Percentiles rank a stretch among this genome's conserved stretches.
Evolutionary conservation across 768 basidiomycete species (phyloP).

Genomic region (Psilocybe tampanensis): DNA sequence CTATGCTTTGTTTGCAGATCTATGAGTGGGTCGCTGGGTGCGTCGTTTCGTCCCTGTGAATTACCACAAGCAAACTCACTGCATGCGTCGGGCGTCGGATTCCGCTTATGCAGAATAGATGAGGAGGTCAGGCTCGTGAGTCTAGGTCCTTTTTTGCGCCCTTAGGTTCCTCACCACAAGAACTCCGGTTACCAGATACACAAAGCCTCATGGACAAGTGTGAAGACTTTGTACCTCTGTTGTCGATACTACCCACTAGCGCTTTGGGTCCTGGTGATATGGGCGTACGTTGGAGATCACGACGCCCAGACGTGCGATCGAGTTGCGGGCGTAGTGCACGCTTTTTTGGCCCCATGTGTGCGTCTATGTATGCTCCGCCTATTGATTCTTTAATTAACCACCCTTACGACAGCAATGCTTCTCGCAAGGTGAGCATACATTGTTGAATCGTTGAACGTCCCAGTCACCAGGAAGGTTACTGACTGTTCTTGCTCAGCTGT

Average conservation of each 20-base stretch:
- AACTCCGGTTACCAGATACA: slow-evolving; percentile 30
- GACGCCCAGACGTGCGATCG: slow-evolving; percentile 29
- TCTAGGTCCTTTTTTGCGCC: background rate
- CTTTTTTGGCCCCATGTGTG: slow-evolving; percentile 36
- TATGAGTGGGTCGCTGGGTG: slow-evolving; percentile 43
- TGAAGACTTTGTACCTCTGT: slow-evolving; percentile 41
- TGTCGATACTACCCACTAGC: slow-evolving; percentile 44
- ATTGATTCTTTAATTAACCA: background rate
- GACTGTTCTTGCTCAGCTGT: slow-evolving; percentile 29
- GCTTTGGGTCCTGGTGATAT: slow-evolving; percentile 38
- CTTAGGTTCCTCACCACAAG: background rate
- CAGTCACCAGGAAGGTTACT: background rate
- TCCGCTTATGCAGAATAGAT: slow-evolving; percentile 23
- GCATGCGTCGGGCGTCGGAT: background rate
- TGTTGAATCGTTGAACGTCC: background rate
- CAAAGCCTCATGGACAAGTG: slow-evolving; percentile 36
- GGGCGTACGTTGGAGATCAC: slow-evolving; percentile 40
- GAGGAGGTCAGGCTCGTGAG: slow-evolving; percentile 38
- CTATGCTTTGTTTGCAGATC: slow-evolving; percentile 32
- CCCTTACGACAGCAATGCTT: slow-evolving; percentile 36
- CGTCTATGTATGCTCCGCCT: background rate
- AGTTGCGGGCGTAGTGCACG: slow-evolving; percentile 32
- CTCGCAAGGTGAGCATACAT: slow-evolving; percentile 33
- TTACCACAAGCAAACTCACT: background rate
- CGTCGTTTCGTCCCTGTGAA: slow-evolving; percentile 9